Conservation (phyloP, 2,329 filamentous ascomycete genomes). For the Fusarium buxicola region DNA sequence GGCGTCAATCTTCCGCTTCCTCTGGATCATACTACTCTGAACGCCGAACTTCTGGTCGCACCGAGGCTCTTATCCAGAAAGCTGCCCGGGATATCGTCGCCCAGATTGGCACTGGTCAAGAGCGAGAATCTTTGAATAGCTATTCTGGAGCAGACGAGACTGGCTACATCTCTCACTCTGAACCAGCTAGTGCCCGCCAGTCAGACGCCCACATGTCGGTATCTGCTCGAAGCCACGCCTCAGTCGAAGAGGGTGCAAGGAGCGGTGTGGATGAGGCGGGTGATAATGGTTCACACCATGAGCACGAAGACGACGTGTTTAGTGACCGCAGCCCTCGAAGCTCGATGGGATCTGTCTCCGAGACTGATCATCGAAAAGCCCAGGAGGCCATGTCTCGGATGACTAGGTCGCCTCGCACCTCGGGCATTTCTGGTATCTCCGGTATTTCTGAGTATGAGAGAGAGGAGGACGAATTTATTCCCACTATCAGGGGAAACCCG, state of each 20-base stretch:
- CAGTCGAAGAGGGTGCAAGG: constrained; percentile 28
- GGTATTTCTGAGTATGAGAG: constrained; percentile 62
- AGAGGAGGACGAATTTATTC: constrained; percentile 61
- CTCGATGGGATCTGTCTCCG: constrained; percentile 64
- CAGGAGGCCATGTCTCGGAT: constrained; percentile 49
- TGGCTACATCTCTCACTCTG: constrained; percentile 43
- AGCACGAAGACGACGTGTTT: constrained; percentile 68
- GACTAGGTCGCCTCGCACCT: constrained; percentile 57
- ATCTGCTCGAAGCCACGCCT: constrained; percentile 31
- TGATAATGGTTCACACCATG: constrained; percentile 64
- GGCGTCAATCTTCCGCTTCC: constrained; percentile 42
- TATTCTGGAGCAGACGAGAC: constrained; percentile 36
- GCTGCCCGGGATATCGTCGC: constrained; percentile 64
- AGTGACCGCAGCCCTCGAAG: constrained; percentile 68
- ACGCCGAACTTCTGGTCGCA: constrained; percentile 57
- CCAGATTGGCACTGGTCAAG: constrained; percentile 55
- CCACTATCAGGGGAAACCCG: constrained; percentile 68
- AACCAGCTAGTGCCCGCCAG: constrained; percentile 40
- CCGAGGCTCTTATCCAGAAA: constrained; percentile 65
- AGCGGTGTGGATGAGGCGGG: constrained; percentile 46
- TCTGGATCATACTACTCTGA: constrained; percentile 38
- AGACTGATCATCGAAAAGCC: constrained; percentile 50
- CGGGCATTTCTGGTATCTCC: constrained; percentile 65
- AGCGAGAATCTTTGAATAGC: constrained; percentile 43
- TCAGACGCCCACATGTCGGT: constrained; percentile 43